A percentile compares a stretch with the other conserved stretches of the same genome.
phyloP scores from a whole-genome alignment of 768 basidiomycete species.

The Mrakia hoshinonis region DNA sequence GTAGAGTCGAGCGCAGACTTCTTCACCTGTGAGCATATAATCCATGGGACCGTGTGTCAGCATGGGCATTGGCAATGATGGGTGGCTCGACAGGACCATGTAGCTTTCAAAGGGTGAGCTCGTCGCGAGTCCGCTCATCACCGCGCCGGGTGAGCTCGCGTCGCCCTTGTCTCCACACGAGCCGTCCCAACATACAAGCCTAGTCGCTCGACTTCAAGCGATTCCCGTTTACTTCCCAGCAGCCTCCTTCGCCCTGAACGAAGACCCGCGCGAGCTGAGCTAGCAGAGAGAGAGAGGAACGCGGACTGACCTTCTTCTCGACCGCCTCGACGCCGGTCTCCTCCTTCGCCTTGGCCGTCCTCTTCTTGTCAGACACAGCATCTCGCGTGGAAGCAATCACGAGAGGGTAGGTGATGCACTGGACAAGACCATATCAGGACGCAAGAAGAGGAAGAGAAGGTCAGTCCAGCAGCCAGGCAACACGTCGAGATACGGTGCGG shows the following conservation, averaged over 20 bases:
- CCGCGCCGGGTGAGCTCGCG: too few relatives aligned
- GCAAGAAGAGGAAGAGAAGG: background rate
- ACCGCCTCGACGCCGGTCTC: background rate
- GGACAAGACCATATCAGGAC: background rate
- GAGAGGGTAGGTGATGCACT: constrained; percentile 54
- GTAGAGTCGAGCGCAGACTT: constrained; percentile 6
- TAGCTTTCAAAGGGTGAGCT: background rate
- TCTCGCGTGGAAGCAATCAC: constrained; percentile 87
- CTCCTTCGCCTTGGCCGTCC: background rate
- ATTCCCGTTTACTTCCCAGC: background rate
- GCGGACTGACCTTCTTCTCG: constrained; percentile 56
- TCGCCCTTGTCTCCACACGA: too few relatives aligned
- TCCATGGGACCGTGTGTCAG: background rate
- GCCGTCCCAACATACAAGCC: background rate
- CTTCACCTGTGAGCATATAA: constrained; percentile 55
- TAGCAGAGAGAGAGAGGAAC: background rate
- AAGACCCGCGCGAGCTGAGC: background rate
- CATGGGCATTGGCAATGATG: constrained; percentile 10
- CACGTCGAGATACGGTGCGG: background rate
- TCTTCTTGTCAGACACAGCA: constrained; percentile 73
- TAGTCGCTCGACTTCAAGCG: too few relatives aligned
- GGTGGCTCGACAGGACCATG: too few relatives aligned
- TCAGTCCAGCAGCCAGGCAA: constrained; percentile 23
- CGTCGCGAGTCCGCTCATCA: too few relatives aligned
- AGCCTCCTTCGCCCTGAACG: background rate